Percentiles rank a stretch among this genome's conserved stretches.
phyloP scores from a whole-genome alignment of 2,329 filamentous ascomycete species.

The Penicillium sp. region DNA sequence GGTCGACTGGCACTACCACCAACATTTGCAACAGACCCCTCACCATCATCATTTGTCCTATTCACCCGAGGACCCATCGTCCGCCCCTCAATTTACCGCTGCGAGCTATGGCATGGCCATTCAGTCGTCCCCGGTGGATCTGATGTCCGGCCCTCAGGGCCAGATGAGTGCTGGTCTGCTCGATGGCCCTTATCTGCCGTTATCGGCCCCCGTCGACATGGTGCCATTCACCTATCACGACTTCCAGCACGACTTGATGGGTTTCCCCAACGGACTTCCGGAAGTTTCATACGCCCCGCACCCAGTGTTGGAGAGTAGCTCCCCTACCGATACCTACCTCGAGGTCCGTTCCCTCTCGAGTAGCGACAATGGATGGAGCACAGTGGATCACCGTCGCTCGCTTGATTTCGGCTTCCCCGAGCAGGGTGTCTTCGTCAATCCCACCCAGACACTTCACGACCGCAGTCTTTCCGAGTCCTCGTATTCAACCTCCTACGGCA shows the following conservation, averaged over 20 bases:
- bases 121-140: conserved; percentile 52
- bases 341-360: conserved; percentile 85
- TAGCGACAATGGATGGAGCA: conserved; percentile 83
- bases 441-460: conserved; percentile 83
- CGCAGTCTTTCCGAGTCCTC: conserved; percentile 85
- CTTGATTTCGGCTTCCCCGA: conserved; percentile 66
- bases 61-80: conserved; percentile 53
- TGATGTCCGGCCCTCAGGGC: conserved; percentile 59
- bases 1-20: conserved; percentile 46
- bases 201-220: conserved; percentile 60
- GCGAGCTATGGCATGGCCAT: conserved; percentile 56
- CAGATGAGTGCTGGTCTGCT: conserved; percentile 62
- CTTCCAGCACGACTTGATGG: conserved; percentile 68
- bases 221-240: conserved; percentile 76
- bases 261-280: conserved; percentile 53
- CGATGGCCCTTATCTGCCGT: conserved; percentile 59
- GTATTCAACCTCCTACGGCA: conserved; percentile 69
- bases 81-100: conserved; percentile 55
- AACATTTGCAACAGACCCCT: conserved; percentile 38
- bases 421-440: conserved; percentile 78
- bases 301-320: conserved; percentile 54
- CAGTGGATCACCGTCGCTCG: conserved; percentile 72
- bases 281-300: conserved; percentile 45
- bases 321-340: conserved; percentile 75
- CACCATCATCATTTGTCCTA: conserved; percentile 41